These are phyloP conservation scores for Starmerella etchellsii DNA, from an alignment of 805 yeast species.

Conservation along the genomic window DNA sequence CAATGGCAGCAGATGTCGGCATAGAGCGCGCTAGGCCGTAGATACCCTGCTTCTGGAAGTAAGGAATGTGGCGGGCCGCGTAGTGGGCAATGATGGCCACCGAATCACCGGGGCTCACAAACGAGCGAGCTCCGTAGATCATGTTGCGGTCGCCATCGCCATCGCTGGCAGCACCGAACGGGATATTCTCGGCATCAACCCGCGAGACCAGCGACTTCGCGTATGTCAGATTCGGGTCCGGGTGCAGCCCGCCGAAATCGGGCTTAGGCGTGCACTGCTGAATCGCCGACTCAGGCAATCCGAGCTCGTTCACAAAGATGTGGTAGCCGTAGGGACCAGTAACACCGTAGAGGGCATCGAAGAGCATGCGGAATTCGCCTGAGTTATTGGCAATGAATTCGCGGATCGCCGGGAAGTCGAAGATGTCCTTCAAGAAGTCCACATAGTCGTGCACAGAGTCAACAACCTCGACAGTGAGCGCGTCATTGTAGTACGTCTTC, in stretches of 20 bases:
- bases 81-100: slow-evolving; percentile 96
- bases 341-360: slow-evolving; percentile 88
- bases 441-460: slow-evolving; percentile 74
- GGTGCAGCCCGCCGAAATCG: slow-evolving; percentile 95
- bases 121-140: slow-evolving; percentile 91
- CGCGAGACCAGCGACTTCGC: slow-evolving; percentile 74
- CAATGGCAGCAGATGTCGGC: slow-evolving; percentile 95
- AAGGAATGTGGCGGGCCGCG: slow-evolving; percentile 75
- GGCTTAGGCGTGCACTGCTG: slow-evolving; percentile 73
- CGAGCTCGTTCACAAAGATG: slow-evolving; percentile 73
- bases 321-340: slow-evolving; percentile 92
- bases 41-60: slow-evolving; percentile 72
- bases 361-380: slow-evolving; percentile 56
- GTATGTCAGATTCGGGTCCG: slow-evolving; percentile 94
- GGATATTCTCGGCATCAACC: slow-evolving; percentile 71
- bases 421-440: slow-evolving; percentile 64
- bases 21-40: slow-evolving; percentile 90
- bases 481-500: slow-evolving; percentile 29
- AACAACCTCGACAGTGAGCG: slow-evolving; percentile 60
- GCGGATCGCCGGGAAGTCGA: slow-evolving; percentile 74
- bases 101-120: slow-evolving; percentile 96
- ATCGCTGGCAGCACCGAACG: slow-evolving; percentile 97
- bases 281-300: slow-evolving; percentile 52
- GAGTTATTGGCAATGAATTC: slow-evolving; percentile 41
- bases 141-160: slow-evolving; percentile 98